A percentile compares a stretch with the other conserved stretches of the same genome.
Evolutionary conservation across 345 rosid species (phyloP).

Genomic region (Capsella bursapastoris): DNA sequence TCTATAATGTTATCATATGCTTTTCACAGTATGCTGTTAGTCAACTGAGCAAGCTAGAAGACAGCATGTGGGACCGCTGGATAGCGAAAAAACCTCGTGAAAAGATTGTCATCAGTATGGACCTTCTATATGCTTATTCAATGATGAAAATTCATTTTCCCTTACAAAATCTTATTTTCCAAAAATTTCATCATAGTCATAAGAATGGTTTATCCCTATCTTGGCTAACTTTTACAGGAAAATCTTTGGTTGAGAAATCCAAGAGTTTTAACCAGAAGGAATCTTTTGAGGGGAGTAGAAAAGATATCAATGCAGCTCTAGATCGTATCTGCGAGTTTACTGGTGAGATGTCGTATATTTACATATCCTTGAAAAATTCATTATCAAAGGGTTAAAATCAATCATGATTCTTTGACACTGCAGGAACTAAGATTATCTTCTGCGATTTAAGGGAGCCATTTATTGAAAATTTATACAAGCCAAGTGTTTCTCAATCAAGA

Average conservation of each 20-base stretch:
- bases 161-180: not conserved
- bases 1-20: constrained; percentile 33
- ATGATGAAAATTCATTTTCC: constrained; percentile 24
- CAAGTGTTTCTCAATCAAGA: constrained; percentile 74
- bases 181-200: not conserved
- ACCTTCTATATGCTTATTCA: constrained; percentile 28
- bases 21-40: constrained; percentile 84
- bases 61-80: constrained; percentile 92
- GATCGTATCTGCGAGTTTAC: constrained; percentile 86
- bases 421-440: constrained; percentile 94
- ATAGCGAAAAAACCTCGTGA: constrained; percentile 65
- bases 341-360: constrained; percentile 52
- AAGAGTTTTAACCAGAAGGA: constrained; percentile 72
- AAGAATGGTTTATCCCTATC: constrained; percentile 11
- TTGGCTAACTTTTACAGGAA: constrained; percentile 47
- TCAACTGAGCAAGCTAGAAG: constrained; percentile 92
- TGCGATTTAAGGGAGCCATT: constrained; percentile 89
- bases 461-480: constrained; percentile 81
- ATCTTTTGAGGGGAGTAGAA: constrained; percentile 86
- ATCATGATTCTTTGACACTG: constrained; percentile 39
- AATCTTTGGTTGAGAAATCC: constrained; percentile 69
- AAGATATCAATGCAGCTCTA: constrained; percentile 85
- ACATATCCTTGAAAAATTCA: not conserved
- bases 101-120: constrained; percentile 64
- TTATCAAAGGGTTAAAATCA: constrained; percentile 1